A percentile compares a stretch with the other conserved stretches of the same genome.
These are phyloP conservation scores for Podila epicladia DNA, from an alignment of 192 early-diverging fungal species.

Conservation along the genomic window DNA sequence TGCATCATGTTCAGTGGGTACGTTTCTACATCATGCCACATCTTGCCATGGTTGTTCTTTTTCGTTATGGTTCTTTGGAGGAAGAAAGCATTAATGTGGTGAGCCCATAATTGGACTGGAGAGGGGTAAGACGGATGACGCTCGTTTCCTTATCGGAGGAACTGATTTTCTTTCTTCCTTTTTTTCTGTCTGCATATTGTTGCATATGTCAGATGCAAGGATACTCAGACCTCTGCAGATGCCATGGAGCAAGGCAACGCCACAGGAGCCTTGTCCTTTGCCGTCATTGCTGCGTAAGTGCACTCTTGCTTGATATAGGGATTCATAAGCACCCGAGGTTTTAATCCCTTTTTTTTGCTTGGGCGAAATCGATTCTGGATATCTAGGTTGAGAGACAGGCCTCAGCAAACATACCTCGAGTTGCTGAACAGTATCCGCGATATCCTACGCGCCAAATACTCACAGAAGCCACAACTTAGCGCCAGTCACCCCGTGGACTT, in stretches of 20 bases:
- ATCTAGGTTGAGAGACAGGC: constrained; percentile 56
- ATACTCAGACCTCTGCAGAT: constrained; percentile 87
- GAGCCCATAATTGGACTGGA: too few species aligned
- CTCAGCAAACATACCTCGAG: constrained; percentile 73
- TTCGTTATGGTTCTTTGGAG: too few species aligned
- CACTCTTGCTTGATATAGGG: background rate
- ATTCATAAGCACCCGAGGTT: too few species aligned
- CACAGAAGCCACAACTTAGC: constrained; percentile 84
- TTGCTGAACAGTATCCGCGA: constrained; percentile 74
- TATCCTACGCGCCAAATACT: constrained; percentile 70
- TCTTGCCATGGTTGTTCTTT: too few species aligned
- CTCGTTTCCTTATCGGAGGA: too few species aligned
- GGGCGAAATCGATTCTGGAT: too few species aligned
- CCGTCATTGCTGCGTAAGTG: constrained; percentile 42
- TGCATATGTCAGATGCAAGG: constrained; percentile 66
- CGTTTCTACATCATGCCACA: background rate
- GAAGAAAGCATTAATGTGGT: too few species aligned
- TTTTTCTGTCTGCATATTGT: background rate
- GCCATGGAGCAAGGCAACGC: constrained; percentile 64
- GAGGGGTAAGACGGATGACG: too few species aligned
- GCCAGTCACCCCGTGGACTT: constrained; percentile 53
- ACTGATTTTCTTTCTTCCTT: constrained; percentile 7
- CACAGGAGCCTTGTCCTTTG: constrained; percentile 73
- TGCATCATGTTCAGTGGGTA: constrained; percentile 85
- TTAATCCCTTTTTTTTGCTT: background rate